These are phyloP conservation scores for Pterocarpus macrocarpus DNA, from an alignment of 306 rosid species.

Conservation along the genomic window DNA sequence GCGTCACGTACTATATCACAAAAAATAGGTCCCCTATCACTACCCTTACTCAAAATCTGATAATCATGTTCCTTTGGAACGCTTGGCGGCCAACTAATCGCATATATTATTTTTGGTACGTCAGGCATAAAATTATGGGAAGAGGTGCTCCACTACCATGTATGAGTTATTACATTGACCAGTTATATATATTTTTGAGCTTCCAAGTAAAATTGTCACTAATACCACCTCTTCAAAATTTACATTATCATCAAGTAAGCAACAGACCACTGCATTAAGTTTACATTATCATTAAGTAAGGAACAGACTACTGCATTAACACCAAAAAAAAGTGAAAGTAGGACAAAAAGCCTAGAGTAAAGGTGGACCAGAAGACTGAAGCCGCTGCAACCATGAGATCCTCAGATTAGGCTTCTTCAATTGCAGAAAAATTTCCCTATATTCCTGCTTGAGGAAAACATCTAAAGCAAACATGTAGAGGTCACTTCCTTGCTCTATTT, in stretches of 20 bases:
- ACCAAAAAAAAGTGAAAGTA: background rate
- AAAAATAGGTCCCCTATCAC: too few species aligned
- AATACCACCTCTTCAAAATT: conserved; percentile 22
- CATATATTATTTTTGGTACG: too few species aligned
- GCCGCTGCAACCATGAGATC: conserved; percentile 78
- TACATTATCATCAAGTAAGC: background rate
- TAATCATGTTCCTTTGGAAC: background rate
- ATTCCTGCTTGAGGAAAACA: conserved; percentile 76
- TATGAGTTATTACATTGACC: background rate
- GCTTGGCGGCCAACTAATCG: background rate
- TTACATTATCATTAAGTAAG: background rate
- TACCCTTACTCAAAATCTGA: background rate
- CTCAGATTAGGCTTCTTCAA: conserved; percentile 67
- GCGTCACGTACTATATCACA: too few species aligned
- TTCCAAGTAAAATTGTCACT: conserved; percentile 1
- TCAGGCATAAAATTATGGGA: background rate
- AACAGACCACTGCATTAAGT: too few species aligned
- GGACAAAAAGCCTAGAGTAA: conserved; percentile 42
- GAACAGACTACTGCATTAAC: conserved; percentile 12
- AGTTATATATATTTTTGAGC: conserved; percentile 24
- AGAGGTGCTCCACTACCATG: conserved; percentile 13
- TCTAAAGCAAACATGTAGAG: conserved; percentile 79
- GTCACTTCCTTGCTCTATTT: conserved; percentile 73
- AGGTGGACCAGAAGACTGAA: conserved; percentile 60
- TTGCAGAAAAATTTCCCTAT: conserved; percentile 78